These are phyloP conservation scores for Metschnikowia continentalis DNA, from an alignment of 805 yeast genomes.

Conservation along the genomic window DNA sequence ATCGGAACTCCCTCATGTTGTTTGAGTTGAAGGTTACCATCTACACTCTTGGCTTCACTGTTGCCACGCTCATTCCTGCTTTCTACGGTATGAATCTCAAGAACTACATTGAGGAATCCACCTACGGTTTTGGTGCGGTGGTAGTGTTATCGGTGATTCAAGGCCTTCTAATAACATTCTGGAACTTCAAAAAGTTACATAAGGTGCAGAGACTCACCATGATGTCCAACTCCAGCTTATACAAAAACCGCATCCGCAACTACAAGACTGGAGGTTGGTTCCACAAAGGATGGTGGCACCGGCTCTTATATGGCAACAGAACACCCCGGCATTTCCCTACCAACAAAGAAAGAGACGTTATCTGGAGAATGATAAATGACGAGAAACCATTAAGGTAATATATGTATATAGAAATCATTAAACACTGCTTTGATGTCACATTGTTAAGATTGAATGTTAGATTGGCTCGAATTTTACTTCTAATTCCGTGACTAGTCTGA, in stretches of 20 bases:
- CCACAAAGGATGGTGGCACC: constrained; percentile 12
- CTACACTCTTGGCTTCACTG: constrained; percentile 79
- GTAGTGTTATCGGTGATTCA: constrained; percentile 47
- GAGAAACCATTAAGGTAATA: constrained; percentile 17
- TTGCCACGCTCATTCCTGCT: constrained; percentile 82
- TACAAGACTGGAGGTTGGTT: constrained; percentile 5
- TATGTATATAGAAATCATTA: constrained; percentile 2
- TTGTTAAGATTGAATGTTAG: neutral
- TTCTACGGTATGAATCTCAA: constrained; percentile 86
- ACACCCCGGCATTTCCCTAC: constrained; percentile 32
- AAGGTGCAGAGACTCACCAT: constrained; percentile 66
- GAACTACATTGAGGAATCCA: constrained; percentile 69
- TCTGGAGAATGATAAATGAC: constrained; percentile 44
- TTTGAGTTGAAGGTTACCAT: constrained; percentile 79
- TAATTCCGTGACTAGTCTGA: constrained; percentile 2
- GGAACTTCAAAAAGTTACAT: constrained; percentile 53
- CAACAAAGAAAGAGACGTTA: constrained; percentile 32
- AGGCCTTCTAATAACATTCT: constrained; percentile 51
- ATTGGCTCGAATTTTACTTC: neutral
- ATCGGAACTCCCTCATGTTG: constrained; percentile 84
- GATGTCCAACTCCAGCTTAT: constrained; percentile 29
- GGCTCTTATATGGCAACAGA: constrained; percentile 25
- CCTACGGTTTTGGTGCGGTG: constrained; percentile 58
- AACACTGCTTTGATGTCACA: constrained; percentile 8
- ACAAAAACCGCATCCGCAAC: constrained; percentile 9